Conservation (phyloP, 2,329 filamentous ascomycete species). For the Neonectria punicea region DNA sequence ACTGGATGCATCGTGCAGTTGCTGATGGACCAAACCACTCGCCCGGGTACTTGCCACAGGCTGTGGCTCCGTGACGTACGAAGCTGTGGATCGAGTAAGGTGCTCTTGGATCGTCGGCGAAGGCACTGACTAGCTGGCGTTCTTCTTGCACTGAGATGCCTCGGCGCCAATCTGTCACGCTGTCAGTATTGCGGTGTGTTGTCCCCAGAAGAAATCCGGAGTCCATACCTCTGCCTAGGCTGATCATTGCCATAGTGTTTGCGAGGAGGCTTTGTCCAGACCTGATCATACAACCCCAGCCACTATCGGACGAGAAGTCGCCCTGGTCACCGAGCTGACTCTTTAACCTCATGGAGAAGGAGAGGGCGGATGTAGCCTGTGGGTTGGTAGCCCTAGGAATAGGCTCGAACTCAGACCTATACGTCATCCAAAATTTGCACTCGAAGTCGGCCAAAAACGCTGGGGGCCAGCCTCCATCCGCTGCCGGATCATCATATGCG, state of each 20-base stretch:
- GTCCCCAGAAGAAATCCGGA: background rate
- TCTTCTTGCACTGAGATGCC: constrained; percentile 69
- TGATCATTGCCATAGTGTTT: constrained; percentile 79
- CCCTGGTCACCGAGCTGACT: constrained; percentile 80
- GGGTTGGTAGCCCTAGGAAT: constrained; percentile 85
- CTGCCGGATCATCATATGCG: constrained; percentile 57
- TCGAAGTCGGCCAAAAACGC: constrained; percentile 93
- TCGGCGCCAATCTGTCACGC: constrained; percentile 75
- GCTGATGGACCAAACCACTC: constrained; percentile 99
- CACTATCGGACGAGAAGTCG: constrained; percentile 92
- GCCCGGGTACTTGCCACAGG: constrained; percentile 93
- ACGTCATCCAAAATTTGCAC: constrained; percentile 95
- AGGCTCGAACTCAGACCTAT: constrained; percentile 84
- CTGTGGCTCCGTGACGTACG: constrained; percentile 84
- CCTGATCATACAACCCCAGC: constrained; percentile 99
- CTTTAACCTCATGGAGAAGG: constrained; percentile 84
- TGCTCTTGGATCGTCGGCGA: constrained; percentile 86
- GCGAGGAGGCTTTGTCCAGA: constrained; percentile 94
- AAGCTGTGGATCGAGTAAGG: constrained; percentile 97
- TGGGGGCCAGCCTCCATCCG: constrained; percentile 78
- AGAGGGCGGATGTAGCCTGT: constrained; percentile 76
- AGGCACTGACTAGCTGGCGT: constrained; percentile 77
- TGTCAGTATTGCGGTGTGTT: constrained; percentile 21
- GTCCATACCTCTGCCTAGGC: constrained; percentile 78
- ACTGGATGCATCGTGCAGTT: constrained; percentile 94